Conservation (phyloP, 768 basidiomycete genomes). For the Trametes coccinea region DNA sequence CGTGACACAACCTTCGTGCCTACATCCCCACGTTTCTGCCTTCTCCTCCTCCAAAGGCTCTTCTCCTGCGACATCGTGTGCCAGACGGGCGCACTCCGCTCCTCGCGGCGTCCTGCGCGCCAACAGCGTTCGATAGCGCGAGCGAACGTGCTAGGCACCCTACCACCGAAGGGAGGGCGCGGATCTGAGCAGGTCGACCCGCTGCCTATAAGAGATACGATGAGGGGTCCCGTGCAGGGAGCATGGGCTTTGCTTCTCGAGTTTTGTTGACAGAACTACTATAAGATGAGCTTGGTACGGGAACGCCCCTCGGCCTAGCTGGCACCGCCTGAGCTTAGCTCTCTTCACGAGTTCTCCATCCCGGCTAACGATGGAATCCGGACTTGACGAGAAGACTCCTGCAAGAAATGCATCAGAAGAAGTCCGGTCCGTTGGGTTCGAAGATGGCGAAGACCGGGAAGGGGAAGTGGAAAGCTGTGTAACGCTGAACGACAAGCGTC, state of each 20-base stretch:
- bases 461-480: background rate
- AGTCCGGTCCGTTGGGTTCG: background rate
- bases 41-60: background rate
- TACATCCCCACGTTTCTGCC: background rate
- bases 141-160: constrained; percentile 16
- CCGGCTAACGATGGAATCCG: background rate
- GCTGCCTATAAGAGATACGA: background rate
- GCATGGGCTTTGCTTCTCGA: background rate
- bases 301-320: too few relatives aligned
- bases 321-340: background rate
- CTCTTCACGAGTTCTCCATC: background rate
- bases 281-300: background rate
- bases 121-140: background rate
- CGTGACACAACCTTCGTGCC: background rate
- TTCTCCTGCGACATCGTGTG: constrained; percentile 14
- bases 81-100: background rate
- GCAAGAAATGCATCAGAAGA: background rate
- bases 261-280: background rate
- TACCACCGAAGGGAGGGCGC: background rate
- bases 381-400: background rate
- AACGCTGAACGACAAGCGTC: constrained; percentile 38
- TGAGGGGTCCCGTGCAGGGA: background rate
- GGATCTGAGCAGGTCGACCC: background rate
- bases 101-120: background rate
- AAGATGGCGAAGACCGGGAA: background rate